A percentile compares a stretch with the other conserved stretches of the same genome.
These are phyloP conservation scores for Dioszegia aurantiaca DNA, from an alignment of 768 basidiomycete species.

Conservation along the genomic window DNA sequence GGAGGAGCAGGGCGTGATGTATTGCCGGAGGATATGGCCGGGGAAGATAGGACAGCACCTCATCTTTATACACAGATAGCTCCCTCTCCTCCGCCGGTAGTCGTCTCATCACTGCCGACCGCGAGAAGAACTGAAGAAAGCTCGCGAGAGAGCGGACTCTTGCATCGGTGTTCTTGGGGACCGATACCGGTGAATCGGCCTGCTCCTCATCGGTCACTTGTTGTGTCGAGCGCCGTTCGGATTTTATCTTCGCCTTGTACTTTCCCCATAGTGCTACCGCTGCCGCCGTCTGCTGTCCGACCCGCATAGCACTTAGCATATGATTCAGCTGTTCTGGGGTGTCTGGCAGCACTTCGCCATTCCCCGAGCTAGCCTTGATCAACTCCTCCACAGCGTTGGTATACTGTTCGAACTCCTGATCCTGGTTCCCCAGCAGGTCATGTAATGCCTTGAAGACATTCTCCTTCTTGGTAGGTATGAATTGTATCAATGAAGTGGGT, in stretches of 20 bases:
- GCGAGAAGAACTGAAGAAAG: conserved; percentile 11
- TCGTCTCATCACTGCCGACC: background rate
- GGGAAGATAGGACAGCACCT: conserved; percentile 15
- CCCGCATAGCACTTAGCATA: conserved; percentile 8
- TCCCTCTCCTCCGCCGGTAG: conserved; percentile 9
- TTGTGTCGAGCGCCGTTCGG: too few relatives aligned
- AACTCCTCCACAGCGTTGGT: conserved; percentile 1
- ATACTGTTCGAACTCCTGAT: background rate
- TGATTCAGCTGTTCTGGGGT: conserved; percentile 11
- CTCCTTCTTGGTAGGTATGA: conserved; percentile 4
- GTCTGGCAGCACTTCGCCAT: background rate
- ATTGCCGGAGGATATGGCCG: conserved; percentile 12
- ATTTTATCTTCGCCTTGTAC: conserved; percentile 1
- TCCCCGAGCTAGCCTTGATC: background rate
- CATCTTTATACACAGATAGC: background rate
- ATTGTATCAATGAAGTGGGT: background rate
- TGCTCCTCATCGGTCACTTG: too few relatives aligned
- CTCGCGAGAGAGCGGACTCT: background rate
- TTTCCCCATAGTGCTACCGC: conserved; percentile 4
- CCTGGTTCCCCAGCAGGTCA: conserved; percentile 2
- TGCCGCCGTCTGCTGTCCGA: conserved; percentile 7
- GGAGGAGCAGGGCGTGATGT: conserved; percentile 11
- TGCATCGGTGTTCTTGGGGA: background rate
- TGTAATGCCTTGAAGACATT: conserved; percentile 1
- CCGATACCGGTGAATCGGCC: too few relatives aligned